phyloP scores from a whole-genome alignment of 2,329 filamentous ascomycete species.

The Pyrenochaeta sp. region DNA sequence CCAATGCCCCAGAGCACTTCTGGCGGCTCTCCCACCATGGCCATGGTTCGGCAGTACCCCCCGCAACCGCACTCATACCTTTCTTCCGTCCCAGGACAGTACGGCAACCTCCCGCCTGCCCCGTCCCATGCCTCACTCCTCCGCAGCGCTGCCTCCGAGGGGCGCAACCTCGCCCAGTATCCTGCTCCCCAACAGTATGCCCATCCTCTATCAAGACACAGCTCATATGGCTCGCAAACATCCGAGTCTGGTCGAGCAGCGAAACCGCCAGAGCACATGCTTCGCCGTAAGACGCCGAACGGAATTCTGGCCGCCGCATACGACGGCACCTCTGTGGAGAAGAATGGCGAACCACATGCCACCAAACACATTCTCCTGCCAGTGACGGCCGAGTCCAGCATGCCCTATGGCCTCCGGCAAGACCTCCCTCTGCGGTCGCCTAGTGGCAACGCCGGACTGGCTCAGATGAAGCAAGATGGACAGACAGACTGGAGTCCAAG shows the following conservation, averaged over 20 bases:
- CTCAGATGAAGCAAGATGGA: constrained; percentile 29
- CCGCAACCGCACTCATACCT: constrained; percentile 43
- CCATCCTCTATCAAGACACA: constrained; percentile 49
- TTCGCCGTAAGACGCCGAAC: constrained; percentile 90
- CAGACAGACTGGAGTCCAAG: constrained; percentile 45
- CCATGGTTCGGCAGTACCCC: constrained; percentile 49
- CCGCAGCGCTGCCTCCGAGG: constrained; percentile 39
- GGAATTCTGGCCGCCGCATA: constrained; percentile 94
- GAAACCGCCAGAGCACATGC: constrained; percentile 71
- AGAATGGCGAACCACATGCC: constrained; percentile 76
- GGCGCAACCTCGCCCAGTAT: constrained; percentile 29
- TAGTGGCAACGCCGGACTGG: constrained; percentile 21
- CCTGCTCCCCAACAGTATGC: constrained; percentile 49
- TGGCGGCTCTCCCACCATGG: constrained; percentile 40
- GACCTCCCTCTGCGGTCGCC: constrained; percentile 49
- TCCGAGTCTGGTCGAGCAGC: constrained; percentile 32
- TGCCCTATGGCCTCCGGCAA: constrained; percentile 44
- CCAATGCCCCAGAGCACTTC: constrained; percentile 7
- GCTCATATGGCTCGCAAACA: constrained; percentile 44
- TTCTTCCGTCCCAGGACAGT: constrained; percentile 33
- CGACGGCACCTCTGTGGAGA: constrained; percentile 80
- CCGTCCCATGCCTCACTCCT: constrained; percentile 35
- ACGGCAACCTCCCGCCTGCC: constrained; percentile 32
- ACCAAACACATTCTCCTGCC: constrained; percentile 85
- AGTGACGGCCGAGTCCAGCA: constrained; percentile 56